Conservation (phyloP, 768 basidiomycete species). For the Mrakia blollopis region DNA sequence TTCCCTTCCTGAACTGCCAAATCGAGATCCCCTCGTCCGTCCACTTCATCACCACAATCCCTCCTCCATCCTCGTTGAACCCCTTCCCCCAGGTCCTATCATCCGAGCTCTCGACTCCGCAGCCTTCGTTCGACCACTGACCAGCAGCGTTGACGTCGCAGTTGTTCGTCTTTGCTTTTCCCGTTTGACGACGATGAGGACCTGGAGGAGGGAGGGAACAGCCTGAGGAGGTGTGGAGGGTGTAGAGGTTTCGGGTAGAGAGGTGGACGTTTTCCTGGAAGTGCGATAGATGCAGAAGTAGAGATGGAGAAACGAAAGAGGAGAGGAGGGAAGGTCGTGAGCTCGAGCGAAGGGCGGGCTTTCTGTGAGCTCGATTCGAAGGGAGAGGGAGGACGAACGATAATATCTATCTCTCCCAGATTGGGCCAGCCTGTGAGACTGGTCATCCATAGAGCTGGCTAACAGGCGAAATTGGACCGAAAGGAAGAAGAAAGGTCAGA, state of each 20-base stretch:
- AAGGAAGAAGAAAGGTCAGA: not conserved
- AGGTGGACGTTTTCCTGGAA: conserved; percentile 20
- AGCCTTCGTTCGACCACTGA: conserved; percentile 25
- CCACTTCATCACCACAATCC: conserved; percentile 17
- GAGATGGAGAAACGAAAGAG: too few species aligned
- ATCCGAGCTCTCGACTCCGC: not conserved
- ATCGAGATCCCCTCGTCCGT: conserved; percentile 15
- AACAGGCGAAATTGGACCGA: not conserved
- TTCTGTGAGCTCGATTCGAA: too few species aligned
- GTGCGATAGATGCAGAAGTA: too few species aligned
- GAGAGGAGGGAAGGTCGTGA: not conserved
- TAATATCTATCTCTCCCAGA: conserved; percentile 11
- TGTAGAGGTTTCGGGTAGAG: not conserved
- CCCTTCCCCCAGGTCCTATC: conserved; percentile 9
- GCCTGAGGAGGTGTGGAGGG: conserved; percentile 7
- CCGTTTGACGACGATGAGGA: not conserved
- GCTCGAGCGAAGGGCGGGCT: not conserved
- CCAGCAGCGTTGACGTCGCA: conserved; percentile 19
- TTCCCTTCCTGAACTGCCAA: not conserved
- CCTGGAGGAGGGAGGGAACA: conserved; percentile 1
- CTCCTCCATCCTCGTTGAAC: conserved; percentile 21
- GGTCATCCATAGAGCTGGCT: conserved; percentile 13
- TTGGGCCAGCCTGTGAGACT: conserved; percentile 10
- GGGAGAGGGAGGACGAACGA: not conserved
- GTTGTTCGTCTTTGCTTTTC: conserved; percentile 12